A percentile compares a stretch with the other conserved stretches of the same genome.
Conservation (phyloP, 164 flowering plant genomes). For the Vitis riparia region DNA sequence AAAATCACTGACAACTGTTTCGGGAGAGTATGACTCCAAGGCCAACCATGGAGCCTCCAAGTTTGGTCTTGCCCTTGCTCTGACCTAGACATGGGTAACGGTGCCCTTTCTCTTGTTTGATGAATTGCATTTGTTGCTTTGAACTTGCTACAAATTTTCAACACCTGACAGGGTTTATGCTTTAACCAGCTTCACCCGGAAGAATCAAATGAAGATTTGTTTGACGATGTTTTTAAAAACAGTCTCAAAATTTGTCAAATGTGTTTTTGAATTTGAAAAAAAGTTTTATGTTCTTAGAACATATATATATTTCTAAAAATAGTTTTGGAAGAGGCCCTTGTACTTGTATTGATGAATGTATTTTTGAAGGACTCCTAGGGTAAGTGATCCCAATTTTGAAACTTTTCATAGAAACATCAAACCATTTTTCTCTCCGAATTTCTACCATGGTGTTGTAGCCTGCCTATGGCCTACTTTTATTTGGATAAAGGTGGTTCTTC, state of each 20-base stretch:
- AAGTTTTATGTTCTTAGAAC: too few species aligned
- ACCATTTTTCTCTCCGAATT: background rate
- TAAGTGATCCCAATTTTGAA: constrained; percentile 27
- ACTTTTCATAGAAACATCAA: background rate
- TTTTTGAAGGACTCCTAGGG: constrained; percentile 3
- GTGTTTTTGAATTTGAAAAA: too few species aligned
- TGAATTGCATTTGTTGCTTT: background rate
- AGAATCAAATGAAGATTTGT: too few species aligned
- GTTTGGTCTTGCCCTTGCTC: constrained; percentile 68
- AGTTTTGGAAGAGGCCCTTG: too few species aligned
- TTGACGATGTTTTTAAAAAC: too few species aligned
- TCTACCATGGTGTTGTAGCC: too few species aligned
- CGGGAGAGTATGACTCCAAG: constrained; percentile 61
- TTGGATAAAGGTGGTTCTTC: too few species aligned
- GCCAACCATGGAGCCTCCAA: constrained; percentile 31
- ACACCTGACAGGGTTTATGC: constrained; percentile 3
- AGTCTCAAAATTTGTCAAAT: too few species aligned
- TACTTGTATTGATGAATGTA: background rate
- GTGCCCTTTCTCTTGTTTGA: background rate
- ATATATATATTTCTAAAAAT: too few species aligned
- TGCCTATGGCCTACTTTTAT: too few species aligned
- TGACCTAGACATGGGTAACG: constrained; percentile 43
- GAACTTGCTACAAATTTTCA: constrained; percentile 10
- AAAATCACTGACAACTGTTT: constrained; percentile 60
- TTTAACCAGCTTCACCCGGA: background rate